Conservation (phyloP, 163 green algal species). For the Prototheca stagnorum region DNA sequence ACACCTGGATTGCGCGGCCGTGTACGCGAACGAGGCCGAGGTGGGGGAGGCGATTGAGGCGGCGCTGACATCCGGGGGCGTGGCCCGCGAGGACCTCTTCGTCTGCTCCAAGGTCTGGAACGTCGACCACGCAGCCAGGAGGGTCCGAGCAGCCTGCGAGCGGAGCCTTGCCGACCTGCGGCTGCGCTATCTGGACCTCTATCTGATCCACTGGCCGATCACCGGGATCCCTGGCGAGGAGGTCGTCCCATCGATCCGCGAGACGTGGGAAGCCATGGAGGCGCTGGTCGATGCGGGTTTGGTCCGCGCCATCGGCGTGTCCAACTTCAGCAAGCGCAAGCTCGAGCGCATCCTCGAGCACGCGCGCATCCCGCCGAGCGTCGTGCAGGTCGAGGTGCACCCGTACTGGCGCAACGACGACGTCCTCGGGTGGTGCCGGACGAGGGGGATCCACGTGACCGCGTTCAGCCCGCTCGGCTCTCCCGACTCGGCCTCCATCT, state of each 20-base stretch:
- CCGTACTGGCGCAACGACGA: conserved; percentile 71
- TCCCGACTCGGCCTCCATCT: conserved; percentile 44
- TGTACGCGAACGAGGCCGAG: conserved; percentile 59
- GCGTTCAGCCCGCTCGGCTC: conserved; percentile 74
- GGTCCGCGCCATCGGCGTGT: conserved; percentile 62
- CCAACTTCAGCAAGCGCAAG: conserved; percentile 52
- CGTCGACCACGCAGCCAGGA: conserved; percentile 22
- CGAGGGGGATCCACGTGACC: conserved; percentile 42
- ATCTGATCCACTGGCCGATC: conserved; percentile 67
- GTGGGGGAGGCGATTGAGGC: conserved; percentile 51
- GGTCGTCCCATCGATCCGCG: conserved; percentile 25
- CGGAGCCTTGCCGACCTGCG: conserved; percentile 59
- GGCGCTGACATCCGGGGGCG: conserved; percentile 30
- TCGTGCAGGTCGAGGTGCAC: conserved; percentile 67
- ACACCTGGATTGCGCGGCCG: conserved; percentile 63
- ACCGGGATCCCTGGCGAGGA: conserved; percentile 28
- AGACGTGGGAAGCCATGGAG: conserved; percentile 83
- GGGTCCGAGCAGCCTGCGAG: conserved; percentile 39
- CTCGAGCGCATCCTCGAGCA: conserved; percentile 14
- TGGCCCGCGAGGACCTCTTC: conserved; percentile 53
- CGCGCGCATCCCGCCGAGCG: conserved; percentile 7
- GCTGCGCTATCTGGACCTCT: conserved; percentile 79
- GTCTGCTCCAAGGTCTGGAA: conserved; percentile 72
- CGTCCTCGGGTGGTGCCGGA: conserved; percentile 43
- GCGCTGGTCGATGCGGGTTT: conserved; percentile 44